These are phyloP conservation scores for Tieghemostelium lacteum DNA, from an alignment of 78 protist species.

Conservation along the genomic window DNA sequence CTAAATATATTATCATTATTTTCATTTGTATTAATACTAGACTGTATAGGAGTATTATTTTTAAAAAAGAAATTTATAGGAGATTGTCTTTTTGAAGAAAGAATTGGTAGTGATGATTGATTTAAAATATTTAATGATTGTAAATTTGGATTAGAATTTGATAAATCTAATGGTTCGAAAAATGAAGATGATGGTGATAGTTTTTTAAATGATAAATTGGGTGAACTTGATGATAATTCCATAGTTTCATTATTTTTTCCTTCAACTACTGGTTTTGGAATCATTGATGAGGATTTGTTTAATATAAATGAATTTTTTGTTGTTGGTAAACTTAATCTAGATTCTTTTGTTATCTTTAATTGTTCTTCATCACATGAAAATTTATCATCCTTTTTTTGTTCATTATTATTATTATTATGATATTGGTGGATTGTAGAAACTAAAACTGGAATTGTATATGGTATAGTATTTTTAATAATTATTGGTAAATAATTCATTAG, in stretches of 20 bases:
- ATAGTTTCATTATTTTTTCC: background rate
- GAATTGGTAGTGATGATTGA: background rate
- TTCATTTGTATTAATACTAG: background rate
- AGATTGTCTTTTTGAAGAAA: background rate
- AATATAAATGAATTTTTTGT: background rate
- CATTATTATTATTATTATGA: background rate
- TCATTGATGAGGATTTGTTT: background rate
- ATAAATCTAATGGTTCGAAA: background rate
- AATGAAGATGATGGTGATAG: background rate
- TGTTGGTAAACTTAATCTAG: background rate
- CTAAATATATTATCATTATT: background rate
- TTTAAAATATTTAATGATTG: background rate
- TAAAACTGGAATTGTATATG: slow-evolving; percentile 52
- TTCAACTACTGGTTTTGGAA: background rate
- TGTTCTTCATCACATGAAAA: slow-evolving; percentile 1
- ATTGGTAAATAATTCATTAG: slow-evolving; percentile 30
- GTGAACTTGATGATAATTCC: slow-evolving; percentile 16
- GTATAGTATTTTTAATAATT: slow-evolving; percentile 53
- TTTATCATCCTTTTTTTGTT: slow-evolving; percentile 4
- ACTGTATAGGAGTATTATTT: background rate
- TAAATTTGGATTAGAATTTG: background rate
- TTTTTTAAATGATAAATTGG: background rate
- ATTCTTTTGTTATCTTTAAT: background rate
- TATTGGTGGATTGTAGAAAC: slow-evolving; percentile 37
- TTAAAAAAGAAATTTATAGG: slow-evolving; percentile 4